phyloP scores from a whole-genome alignment of 1,284 basidiomycete genomes.

The Entoloma clypeatum region DNA sequence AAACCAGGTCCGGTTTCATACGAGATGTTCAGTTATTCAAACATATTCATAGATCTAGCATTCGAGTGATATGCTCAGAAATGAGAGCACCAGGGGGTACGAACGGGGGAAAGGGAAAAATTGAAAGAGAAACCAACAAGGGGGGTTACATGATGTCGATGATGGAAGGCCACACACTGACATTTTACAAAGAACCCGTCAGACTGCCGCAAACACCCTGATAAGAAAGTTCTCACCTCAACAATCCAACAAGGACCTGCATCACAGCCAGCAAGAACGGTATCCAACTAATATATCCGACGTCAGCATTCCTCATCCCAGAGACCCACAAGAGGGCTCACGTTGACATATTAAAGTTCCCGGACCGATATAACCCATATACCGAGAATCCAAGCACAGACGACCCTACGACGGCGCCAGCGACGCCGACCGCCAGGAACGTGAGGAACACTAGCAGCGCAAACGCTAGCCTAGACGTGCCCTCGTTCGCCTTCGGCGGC shows the following conservation, averaged over 20 bases:
- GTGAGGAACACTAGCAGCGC: slow-evolving; percentile 62
- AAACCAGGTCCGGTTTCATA: too few species aligned
- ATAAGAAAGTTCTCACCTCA: slow-evolving; percentile 43
- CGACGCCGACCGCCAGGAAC: slow-evolving; percentile 53
- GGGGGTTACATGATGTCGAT: slow-evolving; percentile 28
- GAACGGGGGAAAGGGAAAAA: too few species aligned
- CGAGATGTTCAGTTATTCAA: too few species aligned
- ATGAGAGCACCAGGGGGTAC: too few species aligned
- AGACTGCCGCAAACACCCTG: neutral
- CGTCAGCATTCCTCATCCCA: slow-evolving; percentile 6
- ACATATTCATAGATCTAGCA: too few species aligned
- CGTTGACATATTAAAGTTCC: slow-evolving; percentile 76
- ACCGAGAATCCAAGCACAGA: slow-evolving; percentile 71
- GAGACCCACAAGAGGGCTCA: slow-evolving; percentile 58
- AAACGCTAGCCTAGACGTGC: slow-evolving; percentile 57
- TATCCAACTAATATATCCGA: slow-evolving; percentile 57
- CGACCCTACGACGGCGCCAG: slow-evolving; percentile 65
- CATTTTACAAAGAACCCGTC: neutral
- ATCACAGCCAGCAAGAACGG: slow-evolving; percentile 76
- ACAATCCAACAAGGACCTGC: slow-evolving; percentile 62
- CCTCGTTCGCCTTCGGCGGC: slow-evolving; percentile 41
- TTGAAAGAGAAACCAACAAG: too few species aligned
- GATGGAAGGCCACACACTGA: slow-evolving; percentile 27
- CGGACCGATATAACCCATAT: slow-evolving; percentile 66
- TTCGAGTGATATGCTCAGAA: too few species aligned